These are phyloP conservation scores for Ottelia alismoides DNA, from an alignment of 106 monocot species.

Conservation along the genomic window DNA sequence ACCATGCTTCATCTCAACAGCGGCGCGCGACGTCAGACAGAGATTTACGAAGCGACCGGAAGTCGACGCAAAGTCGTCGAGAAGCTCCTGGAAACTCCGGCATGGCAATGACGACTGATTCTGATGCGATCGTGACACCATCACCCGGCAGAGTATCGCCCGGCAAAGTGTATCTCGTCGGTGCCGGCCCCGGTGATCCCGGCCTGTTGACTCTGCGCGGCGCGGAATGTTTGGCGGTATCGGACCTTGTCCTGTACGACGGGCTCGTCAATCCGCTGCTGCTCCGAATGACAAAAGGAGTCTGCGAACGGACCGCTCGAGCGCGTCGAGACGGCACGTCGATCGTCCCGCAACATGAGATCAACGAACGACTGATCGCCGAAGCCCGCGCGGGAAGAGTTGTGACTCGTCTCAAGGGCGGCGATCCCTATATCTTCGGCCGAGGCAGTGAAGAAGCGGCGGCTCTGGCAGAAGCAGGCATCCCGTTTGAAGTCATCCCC, in stretches of 20 bases:
- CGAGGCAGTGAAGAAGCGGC: not conserved
- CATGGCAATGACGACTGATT: no score
- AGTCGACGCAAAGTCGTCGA: no score
- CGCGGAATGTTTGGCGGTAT: not conserved
- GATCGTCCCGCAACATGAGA: not conserved
- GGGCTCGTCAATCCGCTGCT: not conserved
- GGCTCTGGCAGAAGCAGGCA: not conserved
- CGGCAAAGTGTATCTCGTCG: not conserved
- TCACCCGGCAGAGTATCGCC: no score
- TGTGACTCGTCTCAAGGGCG: not conserved
- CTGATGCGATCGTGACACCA: no score
- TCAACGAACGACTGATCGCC: not conserved
- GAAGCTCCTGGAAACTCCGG: no score
- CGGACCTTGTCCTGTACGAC: not conserved
- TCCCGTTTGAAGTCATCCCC: not conserved
- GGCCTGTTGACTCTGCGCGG: not conserved
- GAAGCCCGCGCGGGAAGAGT: not conserved
- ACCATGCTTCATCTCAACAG: no score
- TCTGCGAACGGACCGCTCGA: not conserved
- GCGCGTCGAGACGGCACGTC: not conserved
- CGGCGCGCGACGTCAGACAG: no score
- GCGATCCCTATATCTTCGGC: not conserved
- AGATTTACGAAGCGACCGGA: no score
- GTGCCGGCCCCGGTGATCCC: no score
- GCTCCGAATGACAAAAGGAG: not conserved